These are phyloP conservation scores for Fagopyrum esculentum DNA, from an alignment of 148 eudicot species.

Conservation along the genomic window DNA sequence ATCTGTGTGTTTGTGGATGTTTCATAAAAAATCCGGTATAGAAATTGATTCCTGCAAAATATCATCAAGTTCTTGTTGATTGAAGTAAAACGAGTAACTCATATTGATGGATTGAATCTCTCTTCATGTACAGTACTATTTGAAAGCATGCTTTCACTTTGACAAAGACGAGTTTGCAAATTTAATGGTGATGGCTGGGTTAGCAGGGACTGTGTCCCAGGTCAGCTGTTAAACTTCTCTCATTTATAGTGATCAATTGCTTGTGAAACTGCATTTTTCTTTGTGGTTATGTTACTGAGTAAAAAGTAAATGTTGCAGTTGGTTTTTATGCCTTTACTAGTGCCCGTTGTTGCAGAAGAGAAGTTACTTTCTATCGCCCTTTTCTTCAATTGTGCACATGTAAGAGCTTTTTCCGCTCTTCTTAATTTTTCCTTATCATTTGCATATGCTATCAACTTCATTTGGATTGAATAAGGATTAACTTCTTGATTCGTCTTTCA, in stretches of 20 bases:
- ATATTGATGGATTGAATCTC: background rate
- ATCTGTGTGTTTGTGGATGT: background rate
- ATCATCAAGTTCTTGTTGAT: background rate
- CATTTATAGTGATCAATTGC: background rate
- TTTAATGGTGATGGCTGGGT: constrained; percentile 26
- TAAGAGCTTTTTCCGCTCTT: constrained; percentile 11
- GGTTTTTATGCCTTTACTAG: constrained; percentile 25
- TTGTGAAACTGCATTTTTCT: background rate
- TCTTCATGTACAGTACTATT: constrained; percentile 17
- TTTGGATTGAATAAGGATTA: background rate
- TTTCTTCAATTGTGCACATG: constrained; percentile 20
- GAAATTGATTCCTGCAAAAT: no score
- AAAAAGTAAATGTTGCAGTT: constrained; percentile 15
- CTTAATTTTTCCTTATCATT: background rate
- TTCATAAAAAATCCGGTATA: background rate
- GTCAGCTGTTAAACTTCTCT: constrained; percentile 8
- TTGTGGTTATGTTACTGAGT: background rate
- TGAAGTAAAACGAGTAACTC: background rate
- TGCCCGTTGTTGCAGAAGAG: constrained; percentile 24
- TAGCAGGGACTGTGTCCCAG: constrained; percentile 28
- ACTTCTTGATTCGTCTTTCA: background rate
- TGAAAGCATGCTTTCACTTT: constrained; percentile 24
- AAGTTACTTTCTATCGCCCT: constrained; percentile 23
- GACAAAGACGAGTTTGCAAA: constrained; percentile 28
- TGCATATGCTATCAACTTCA: background rate